phyloP scores from a whole-genome alignment of 768 basidiomycete genomes.

The Pilatotrama ljubarskyi region DNA sequence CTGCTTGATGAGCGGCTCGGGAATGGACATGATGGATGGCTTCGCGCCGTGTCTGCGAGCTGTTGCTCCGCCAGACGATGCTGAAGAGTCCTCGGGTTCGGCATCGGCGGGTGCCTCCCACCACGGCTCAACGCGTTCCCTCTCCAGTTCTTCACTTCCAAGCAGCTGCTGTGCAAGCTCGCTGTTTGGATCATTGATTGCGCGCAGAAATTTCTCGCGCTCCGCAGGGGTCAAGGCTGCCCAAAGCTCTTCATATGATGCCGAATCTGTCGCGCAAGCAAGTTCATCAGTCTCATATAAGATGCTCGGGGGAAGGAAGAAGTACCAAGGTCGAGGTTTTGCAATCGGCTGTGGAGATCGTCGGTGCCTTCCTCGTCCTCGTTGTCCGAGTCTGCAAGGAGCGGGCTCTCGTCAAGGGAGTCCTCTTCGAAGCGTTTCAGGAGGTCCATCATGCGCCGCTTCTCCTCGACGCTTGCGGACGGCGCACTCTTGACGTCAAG shows the following conservation, averaged over 20 bases:
- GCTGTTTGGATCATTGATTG: slow-evolving; percentile 62
- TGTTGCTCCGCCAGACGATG: slow-evolving; percentile 8
- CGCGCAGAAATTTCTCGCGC: slow-evolving; percentile 57
- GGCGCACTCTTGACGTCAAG: slow-evolving; percentile 57
- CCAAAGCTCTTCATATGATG: slow-evolving; percentile 61
- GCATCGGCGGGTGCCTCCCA: slow-evolving; percentile 51
- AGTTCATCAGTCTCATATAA: neutral
- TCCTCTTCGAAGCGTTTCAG: slow-evolving; percentile 75
- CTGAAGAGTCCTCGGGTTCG: neutral
- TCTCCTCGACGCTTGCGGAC: slow-evolving; percentile 57
- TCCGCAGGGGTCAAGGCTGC: slow-evolving; percentile 59
- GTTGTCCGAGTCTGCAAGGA: slow-evolving; percentile 33
- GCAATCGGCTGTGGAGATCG: slow-evolving; percentile 53
- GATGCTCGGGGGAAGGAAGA: neutral
- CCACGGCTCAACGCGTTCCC: slow-evolving; percentile 64
- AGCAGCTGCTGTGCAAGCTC: slow-evolving; percentile 61
- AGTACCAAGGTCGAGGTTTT: slow-evolving; percentile 63
- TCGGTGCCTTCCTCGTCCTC: slow-evolving; percentile 41
- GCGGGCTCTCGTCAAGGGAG: slow-evolving; percentile 36
- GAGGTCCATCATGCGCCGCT: slow-evolving; percentile 65
- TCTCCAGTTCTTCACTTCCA: slow-evolving; percentile 53
- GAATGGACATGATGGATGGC: slow-evolving; percentile 49
- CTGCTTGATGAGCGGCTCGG: slow-evolving; percentile 44
- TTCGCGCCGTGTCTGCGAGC: slow-evolving; percentile 32
- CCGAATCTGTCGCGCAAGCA: slow-evolving; percentile 48